These are phyloP conservation scores for Huntiella omanensis DNA, from an alignment of 2,329 filamentous ascomycete species.

Conservation along the genomic window DNA sequence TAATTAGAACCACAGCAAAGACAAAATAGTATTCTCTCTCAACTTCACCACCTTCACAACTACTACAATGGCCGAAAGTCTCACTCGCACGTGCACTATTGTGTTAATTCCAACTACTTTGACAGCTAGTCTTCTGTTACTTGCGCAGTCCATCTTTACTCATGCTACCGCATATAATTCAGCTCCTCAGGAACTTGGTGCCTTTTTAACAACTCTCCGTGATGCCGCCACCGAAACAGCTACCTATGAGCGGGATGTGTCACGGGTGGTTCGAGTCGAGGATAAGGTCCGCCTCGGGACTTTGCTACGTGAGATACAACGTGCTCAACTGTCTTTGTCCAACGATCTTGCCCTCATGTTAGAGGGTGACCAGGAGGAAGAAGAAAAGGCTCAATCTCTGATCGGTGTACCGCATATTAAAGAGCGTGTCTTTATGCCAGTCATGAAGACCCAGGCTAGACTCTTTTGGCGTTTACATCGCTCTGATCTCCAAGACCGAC, in stretches of 20 bases:
- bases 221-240: conserved; percentile 46
- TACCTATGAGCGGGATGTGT: conserved; percentile 41
- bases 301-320: conserved; percentile 43
- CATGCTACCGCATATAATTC: conserved; percentile 37
- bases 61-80: conserved; percentile 27
- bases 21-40: not conserved
- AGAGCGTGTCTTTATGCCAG: conserved; percentile 14
- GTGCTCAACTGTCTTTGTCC: conserved; percentile 20
- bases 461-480: conserved; percentile 40
- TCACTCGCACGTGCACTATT: conserved; percentile 35
- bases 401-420: conserved; percentile 10
- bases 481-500: conserved; percentile 33
- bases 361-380: conserved; percentile 20
- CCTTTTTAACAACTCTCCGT: conserved; percentile 41
- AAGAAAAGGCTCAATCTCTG: conserved; percentile 16
- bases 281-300: conserved; percentile 41
- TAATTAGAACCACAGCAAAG: not conserved
- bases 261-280: conserved; percentile 37
- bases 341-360: conserved; percentile 32
- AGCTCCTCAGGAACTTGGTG: conserved; percentile 37
- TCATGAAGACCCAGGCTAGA: conserved; percentile 29
- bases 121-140: conserved; percentile 34
- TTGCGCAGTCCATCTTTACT: conserved; percentile 30
- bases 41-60: not conserved
- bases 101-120: conserved; percentile 39